Evolutionary conservation across 768 basidiomycete genomes (phyloP), one percentile per base, ranked within the genome.

Genomic region (Nidularia sp.): DNA sequence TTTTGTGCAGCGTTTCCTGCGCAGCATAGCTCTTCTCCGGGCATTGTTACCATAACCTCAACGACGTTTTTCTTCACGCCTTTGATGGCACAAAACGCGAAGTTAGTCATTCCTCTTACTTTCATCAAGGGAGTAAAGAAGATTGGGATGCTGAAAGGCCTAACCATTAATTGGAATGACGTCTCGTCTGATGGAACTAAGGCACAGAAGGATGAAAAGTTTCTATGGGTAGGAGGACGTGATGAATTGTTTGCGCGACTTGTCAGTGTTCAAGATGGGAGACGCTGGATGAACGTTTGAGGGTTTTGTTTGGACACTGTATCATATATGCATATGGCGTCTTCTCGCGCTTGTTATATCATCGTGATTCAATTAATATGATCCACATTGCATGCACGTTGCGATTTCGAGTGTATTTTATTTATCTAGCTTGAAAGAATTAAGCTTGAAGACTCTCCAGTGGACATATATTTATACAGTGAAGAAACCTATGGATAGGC

Each of bases 221-320:
- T 88, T 59, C 55, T 67, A 13, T 85, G 83, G 80, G 74, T 87
- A 36, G 79, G 78, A 33, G 72, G 68, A 25, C 77, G 85, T 4
- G 84, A 88, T 63, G 85, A 87, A 45, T 62, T 88, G 13, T 87
- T 88, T 62, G 82, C 81, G 43, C 66, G 84, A 53, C 73, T 88
- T 9, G 72, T 86, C 13, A 81, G 81, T 12, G 64, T 67, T 56
- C 73, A 75, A n/a, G 22, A 18, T 31, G 77, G 76, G 18, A 67
- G 66, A 44, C 70, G 70, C 32, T 84, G 83, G 83, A 62, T 76
- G 51, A 76, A 70, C 55, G 60, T 75, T 31, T 80, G 65, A 75
- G 18, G 18, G 18, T 18, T 18, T 18, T 18, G 18, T 18, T 18
- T 18, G 18, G 18, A 18, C 18, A 18, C 18, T 18, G 18, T 18